Evolutionary conservation across 768 basidiomycete genomes (phyloP), one percentile per base, ranked within the genome.

Genomic region (Tylopilus balloui): DNA sequence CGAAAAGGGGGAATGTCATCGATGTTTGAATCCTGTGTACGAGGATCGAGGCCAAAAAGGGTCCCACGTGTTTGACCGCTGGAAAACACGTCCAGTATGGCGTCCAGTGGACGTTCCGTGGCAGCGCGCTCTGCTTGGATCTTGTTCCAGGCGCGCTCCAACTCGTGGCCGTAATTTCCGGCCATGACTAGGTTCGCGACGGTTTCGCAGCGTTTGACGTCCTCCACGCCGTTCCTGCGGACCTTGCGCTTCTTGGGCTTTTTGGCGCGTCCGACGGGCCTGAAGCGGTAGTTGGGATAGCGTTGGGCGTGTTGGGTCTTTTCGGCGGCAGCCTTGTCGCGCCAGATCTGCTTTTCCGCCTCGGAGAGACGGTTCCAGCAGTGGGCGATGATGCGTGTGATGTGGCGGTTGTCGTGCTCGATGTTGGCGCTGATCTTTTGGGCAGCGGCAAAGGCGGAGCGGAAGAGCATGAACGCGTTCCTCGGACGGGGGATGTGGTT

Each of bases 261-360:
- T 51, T 72, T 72, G 5, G 69, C 55, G 7, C 78, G 75, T 10
- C 64, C 57, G 27, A 65, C 63, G 6, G 81, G 81, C 20, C 68
- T 65, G 66, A 79, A 84, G 11, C 75, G 74, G 56, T 84, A 84
- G 52, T 71, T 68, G 13, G 82, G 81, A 53, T 82, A 74, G 44
- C 69, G 72, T 17, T 63, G 53, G 1, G 64, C 61, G 52, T 83
- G 82, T 29, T 74, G 71, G 3, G 66, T 48, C 57, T 82, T 81
- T 59, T 79, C 81, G 12, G 71, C 61, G 19, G 75, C 72, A 3
- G 82, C 80, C 61, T 70, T 75, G 51, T 67, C 62, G 24, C 72
- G 71, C 75, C 76, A 84, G n/a, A 70, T 54, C 39, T 69, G 64
- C 58, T 79, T 81, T 43, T 80, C 76, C 1, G 64, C 53, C 19